These are phyloP conservation scores for Nephelium lappaceum DNA, from an alignment of 345 rosid species.

Conservation along the genomic window DNA sequence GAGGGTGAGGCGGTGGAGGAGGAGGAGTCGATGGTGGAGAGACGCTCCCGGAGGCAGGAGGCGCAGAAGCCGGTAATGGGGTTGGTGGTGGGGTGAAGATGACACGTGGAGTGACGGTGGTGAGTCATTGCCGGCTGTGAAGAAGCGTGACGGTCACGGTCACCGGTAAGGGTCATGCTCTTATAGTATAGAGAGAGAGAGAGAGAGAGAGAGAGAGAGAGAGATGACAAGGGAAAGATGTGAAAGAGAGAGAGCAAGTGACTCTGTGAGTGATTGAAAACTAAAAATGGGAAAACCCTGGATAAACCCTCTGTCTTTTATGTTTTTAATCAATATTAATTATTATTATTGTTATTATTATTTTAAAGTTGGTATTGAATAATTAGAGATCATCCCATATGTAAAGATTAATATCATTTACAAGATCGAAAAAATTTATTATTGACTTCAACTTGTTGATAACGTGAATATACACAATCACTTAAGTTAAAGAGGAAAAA, in stretches of 20 bases:
- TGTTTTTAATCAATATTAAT: not conserved
- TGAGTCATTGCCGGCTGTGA: conserved; percentile 43
- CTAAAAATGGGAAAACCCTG: conserved; percentile 20
- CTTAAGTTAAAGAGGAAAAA: too few relatives aligned
- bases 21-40: conserved; percentile 57
- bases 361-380: too few relatives aligned
- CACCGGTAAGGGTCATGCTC: conserved; percentile 30
- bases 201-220: conserved; percentile 3
- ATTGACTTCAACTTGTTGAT: too few relatives aligned
- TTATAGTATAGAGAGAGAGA: conserved; percentile 7
- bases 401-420: too few relatives aligned
- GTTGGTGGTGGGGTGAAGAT: conserved; percentile 57
- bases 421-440: too few relatives aligned
- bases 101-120: conserved; percentile 53
- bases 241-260: not conserved
- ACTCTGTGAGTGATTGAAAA: not conserved
- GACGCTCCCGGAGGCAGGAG: conserved; percentile 81
- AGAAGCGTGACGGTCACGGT: not conserved
- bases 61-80: conserved; percentile 70
- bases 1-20: conserved; percentile 27
- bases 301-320: conserved; percentile 35
- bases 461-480: too few relatives aligned
- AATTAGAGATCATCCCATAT: too few relatives aligned
- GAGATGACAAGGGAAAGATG: not conserved
- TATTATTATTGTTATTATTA: not conserved